Percentiles rank a stretch among this genome's conserved stretches.
Evolutionary conservation across 2,329 filamentous ascomycete species (phyloP).

Genomic region (Thielaviopsis cerberus): DNA sequence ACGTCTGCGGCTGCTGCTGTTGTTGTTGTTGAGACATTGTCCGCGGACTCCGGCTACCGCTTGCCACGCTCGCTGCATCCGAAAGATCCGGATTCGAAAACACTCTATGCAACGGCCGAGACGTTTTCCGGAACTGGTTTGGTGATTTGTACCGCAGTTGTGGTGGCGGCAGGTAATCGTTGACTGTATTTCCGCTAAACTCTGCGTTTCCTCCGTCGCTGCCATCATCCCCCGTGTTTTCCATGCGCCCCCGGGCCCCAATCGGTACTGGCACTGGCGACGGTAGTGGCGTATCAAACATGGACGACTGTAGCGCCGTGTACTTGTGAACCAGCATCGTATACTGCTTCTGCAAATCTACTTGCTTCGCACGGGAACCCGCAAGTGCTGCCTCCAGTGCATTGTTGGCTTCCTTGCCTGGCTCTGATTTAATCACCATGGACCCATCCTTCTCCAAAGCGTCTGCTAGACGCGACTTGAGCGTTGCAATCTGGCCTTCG

Average conservation of each 20-base stretch:
- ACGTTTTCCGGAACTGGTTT: slow-evolving; percentile 16
- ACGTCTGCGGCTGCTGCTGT: slow-evolving; percentile 12
- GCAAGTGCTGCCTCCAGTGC: slow-evolving; percentile 20
- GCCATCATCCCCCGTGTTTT: neutral
- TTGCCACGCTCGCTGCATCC: slow-evolving; percentile 19
- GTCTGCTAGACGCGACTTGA: slow-evolving; percentile 28
- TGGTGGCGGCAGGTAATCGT: neutral
- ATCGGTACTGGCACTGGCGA: slow-evolving; percentile 18
- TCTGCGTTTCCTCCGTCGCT: neutral
- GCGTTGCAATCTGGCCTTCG: slow-evolving; percentile 27
- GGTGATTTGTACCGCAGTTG: neutral
- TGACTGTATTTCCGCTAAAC: neutral
- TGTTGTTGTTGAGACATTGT: neutral
- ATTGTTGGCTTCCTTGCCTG: slow-evolving; percentile 1
- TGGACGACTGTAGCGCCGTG: slow-evolving; percentile 29
- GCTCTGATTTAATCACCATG: neutral
- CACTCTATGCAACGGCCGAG: slow-evolving; percentile 21
- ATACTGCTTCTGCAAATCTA: slow-evolving; percentile 34
- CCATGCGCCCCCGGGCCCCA: slow-evolving; percentile 9
- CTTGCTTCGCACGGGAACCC: slow-evolving; percentile 34
- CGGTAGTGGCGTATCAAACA: slow-evolving; percentile 19
- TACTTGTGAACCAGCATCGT: slow-evolving; percentile 32
- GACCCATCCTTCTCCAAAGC: slow-evolving; percentile 14
- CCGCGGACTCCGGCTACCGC: slow-evolving; percentile 22
- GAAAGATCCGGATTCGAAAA: slow-evolving; percentile 26